These are phyloP conservation scores for Penicillium olsonii DNA, from an alignment of 2,329 filamentous ascomycete species.

Conservation along the genomic window DNA sequence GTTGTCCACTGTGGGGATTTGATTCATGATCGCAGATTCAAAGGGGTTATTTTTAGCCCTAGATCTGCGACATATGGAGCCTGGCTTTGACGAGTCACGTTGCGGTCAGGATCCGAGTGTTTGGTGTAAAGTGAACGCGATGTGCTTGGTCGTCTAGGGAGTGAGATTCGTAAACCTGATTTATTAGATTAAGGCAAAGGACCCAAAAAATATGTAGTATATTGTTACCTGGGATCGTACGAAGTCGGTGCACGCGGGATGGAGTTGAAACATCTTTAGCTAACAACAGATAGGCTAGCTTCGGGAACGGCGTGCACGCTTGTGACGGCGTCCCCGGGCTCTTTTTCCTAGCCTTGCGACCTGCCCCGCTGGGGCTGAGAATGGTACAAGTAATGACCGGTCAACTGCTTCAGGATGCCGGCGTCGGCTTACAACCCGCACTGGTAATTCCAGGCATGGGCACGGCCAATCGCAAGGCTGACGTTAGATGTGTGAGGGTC, in stretches of 20 bases:
- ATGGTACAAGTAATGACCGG: background rate
- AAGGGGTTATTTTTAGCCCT: constrained; percentile 30
- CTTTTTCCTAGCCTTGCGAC: background rate
- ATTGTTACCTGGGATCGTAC: background rate
- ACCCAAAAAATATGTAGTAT: background rate
- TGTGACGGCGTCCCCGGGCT: background rate
- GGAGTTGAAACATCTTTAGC: background rate
- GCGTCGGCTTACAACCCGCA: background rate
- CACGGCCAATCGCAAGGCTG: background rate
- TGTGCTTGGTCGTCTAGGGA: background rate
- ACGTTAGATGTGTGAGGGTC: background rate
- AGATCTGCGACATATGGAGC: constrained; percentile 16
- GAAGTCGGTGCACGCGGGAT: background rate
- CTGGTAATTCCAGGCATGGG: background rate
- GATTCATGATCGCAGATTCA: background rate
- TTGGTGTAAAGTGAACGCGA: constrained; percentile 2
- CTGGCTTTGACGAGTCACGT: background rate
- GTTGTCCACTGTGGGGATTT: constrained; percentile 12
- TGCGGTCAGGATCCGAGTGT: background rate
- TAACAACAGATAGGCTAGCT: background rate
- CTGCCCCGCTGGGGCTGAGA: constrained; percentile 1
- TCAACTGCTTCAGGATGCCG: background rate
- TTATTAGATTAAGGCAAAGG: constrained; percentile 1
- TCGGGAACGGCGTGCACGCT: background rate
- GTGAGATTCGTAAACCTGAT: background rate